Percentiles rank a stretch among this genome's conserved stretches.
These are phyloP conservation scores for Leccinum pellstonianum DNA, from an alignment of 768 basidiomycete genomes.

Conservation along the genomic window DNA sequence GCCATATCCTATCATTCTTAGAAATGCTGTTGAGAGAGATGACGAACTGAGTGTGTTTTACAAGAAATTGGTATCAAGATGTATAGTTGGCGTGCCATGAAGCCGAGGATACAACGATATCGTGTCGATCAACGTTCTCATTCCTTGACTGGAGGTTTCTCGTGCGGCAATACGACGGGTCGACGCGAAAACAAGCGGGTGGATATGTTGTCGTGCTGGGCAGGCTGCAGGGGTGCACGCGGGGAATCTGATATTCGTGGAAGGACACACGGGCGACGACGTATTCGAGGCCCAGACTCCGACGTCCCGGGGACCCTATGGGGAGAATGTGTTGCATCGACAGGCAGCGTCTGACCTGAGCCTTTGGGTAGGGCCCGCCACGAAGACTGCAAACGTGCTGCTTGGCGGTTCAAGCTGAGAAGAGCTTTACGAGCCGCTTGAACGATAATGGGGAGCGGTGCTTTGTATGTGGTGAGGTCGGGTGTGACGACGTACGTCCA, in stretches of 20 bases:
- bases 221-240: background rate
- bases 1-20: no score
- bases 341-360: background rate
- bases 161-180: conserved; percentile 1
- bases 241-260: background rate
- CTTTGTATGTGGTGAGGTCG: conserved; percentile 23
- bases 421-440: conserved; percentile 24
- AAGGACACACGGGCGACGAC: background rate
- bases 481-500: conserved; percentile 33
- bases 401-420: conserved; percentile 8
- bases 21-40: no score
- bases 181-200: conserved; percentile 3
- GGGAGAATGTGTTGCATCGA: background rate
- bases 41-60: background rate
- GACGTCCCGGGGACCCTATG: background rate
- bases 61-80: background rate
- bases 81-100: background rate
- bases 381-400: conserved; percentile 10
- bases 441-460: conserved; percentile 25
- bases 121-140: background rate
- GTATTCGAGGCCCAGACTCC: background rate
- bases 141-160: background rate
- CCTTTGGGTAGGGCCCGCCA: conserved; percentile 11
- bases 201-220: background rate
- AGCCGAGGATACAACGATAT: background rate